Percentiles rank a stretch among this genome's conserved stretches.
Conservation (phyloP, 495 filamentous ascomycete species). For the Podospora bellae-mahoneyi region DNA sequence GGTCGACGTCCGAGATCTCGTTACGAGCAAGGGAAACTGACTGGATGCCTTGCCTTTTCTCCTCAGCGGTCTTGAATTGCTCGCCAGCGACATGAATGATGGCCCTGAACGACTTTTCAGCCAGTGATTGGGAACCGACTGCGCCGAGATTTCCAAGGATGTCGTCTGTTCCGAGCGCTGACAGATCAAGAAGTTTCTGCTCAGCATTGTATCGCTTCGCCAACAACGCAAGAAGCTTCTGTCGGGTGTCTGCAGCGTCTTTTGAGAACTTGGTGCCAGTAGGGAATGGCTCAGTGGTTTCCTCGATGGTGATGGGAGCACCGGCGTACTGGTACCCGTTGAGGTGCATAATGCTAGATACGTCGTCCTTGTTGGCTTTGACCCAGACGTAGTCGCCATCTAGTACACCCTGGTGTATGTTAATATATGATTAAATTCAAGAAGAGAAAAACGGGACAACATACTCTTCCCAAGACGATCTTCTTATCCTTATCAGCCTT, state of each 20-base stretch:
- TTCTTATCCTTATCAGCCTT: conserved; percentile 60
- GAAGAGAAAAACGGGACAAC: conserved; percentile 33
- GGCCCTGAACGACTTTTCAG: conserved; percentile 84
- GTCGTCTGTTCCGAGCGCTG: conserved; percentile 64
- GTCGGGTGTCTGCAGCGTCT: conserved; percentile 44
- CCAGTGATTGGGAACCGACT: conserved; percentile 65
- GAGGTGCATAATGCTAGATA: conserved; percentile 57
- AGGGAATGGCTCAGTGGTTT: conserved; percentile 32
- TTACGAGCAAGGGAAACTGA: conserved; percentile 78
- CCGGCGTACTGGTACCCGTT: conserved; percentile 65
- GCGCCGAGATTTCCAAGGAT: conserved; percentile 67
- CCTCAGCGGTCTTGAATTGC: conserved; percentile 60
- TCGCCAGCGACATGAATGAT: conserved; percentile 77
- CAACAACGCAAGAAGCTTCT: conserved; percentile 55
- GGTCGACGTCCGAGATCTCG: conserved; percentile 61
- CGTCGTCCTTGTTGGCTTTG: conserved; percentile 60
- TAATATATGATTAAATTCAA: conserved; percentile 55
- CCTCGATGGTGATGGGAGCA: conserved; percentile 52
- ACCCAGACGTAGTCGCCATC: conserved; percentile 68
- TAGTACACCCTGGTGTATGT: conserved; percentile 66
- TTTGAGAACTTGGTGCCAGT: conserved; percentile 34
- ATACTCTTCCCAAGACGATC: conserved; percentile 81
- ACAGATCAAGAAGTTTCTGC: conserved; percentile 75
- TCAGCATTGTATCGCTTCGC: conserved; percentile 64
- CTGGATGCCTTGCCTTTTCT: conserved; percentile 67